Conservation (phyloP, 805 yeast genomes). For the Yamadazyma insecticola region DNA sequence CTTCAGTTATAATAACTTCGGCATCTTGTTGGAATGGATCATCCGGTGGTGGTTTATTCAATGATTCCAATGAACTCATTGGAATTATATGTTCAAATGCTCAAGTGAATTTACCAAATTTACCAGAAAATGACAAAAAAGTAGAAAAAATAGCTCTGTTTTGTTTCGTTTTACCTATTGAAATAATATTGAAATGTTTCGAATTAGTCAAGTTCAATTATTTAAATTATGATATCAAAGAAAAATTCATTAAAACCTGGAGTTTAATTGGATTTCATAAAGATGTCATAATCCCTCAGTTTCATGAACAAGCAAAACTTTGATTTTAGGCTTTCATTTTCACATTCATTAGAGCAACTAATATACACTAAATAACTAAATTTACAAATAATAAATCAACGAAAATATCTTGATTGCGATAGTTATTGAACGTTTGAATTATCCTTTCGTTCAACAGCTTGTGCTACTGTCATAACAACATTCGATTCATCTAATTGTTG, state of each 20-base stretch:
- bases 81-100: constrained; percentile 46
- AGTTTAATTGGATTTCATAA: constrained; percentile 7
- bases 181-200: constrained; percentile 22
- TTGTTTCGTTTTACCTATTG: constrained; percentile 29
- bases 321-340: too few species aligned
- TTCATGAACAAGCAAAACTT: too few species aligned
- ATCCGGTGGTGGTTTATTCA: constrained; percentile 43
- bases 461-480: constrained; percentile 19
- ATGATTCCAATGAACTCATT: constrained; percentile 16
- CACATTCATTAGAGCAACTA: too few species aligned
- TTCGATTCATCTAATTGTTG: constrained; percentile 19
- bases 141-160: constrained; percentile 29
- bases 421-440: constrained; percentile 1
- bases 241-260: too few species aligned
- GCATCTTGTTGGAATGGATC: constrained; percentile 50
- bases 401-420: too few species aligned
- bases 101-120: constrained; percentile 22
- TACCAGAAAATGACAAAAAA: constrained; percentile 6
- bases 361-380: too few species aligned
- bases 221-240: constrained; percentile 3
- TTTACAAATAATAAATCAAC: too few species aligned
- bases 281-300: constrained; percentile 3
- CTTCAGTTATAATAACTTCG: constrained; percentile 29
- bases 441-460: constrained; percentile 15
- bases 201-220: neutral